Evolutionary conservation across 2,329 filamentous ascomycete genomes (phyloP), one percentile per base, ranked within the genome.

Genomic region (Metarhizium humberi): DNA sequence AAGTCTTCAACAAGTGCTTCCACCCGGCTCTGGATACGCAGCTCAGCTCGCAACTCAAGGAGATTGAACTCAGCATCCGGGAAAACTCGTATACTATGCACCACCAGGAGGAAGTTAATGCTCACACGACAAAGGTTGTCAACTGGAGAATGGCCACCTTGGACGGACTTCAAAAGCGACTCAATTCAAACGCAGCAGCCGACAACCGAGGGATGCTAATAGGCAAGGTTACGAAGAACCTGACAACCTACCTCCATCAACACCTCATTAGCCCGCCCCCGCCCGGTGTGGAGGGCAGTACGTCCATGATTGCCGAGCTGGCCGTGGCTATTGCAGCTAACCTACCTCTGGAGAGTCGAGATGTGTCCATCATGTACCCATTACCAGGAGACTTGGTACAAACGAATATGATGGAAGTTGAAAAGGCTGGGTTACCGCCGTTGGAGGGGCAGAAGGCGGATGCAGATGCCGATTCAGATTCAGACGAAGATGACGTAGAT

Each of bases 121-220:
- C 92, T 1, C 79, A 95, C 55, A 88, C 88, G 25, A 83, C 86
- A 49, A 95, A 95, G 71, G 84, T 97, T 48, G 85, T 95, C 57
- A 90, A 87, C 66, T 99, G 94, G 94, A 85, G 94, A 57, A 84
- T 97, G 72, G 86, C 92, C 3, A 99, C 94, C 3, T 77, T 97
- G 16, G 94, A 99, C 65, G 94, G 92, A n/a, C 77, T 99, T 18
- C 80, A 86, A 59, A 84, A 87, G 53, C 70, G 81, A 40, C 78
- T 97, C 18, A 78, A 80, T 55, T 83, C 86, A 4, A 75, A 82
- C 0, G 78, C 86, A 54, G 86, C 84, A 48, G 77, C 78, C 13
- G 81, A 87, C 11, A 80, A 91, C 69, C 84, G 86, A 34, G 72
- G 79, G 7, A 76, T 82, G 53, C 82, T 96, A 56, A 89, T 86